Evolutionary conservation across 805 yeast genomes (phyloP).

Genomic region (Yamadazyma sp.): DNA sequence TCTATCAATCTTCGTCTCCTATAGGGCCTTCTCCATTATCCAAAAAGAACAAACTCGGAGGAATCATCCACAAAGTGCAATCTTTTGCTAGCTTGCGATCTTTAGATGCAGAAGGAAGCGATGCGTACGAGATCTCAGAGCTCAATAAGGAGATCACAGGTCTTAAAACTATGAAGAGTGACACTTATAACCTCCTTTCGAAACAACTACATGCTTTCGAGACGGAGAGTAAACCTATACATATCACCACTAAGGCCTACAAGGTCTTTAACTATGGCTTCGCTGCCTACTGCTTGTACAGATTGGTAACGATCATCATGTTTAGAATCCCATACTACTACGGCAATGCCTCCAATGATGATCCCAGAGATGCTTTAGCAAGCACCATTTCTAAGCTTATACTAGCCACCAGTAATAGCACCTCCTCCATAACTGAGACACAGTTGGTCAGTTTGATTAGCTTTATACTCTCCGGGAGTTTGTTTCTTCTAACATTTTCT

Average conservation of each 20-base stretch:
- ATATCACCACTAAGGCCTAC: constrained; percentile 9
- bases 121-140: constrained; percentile 27
- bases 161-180: constrained; percentile 16
- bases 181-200: constrained; percentile 6
- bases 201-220: constrained; percentile 3
- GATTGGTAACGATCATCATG: constrained; percentile 42
- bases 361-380: constrained; percentile 47
- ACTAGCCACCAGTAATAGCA: constrained; percentile 11
- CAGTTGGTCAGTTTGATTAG: constrained; percentile 47
- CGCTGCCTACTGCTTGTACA: constrained; percentile 50
- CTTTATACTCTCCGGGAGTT: constrained; percentile 54
- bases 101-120: constrained; percentile 14
- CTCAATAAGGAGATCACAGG: constrained; percentile 41
- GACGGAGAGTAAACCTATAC: constrained; percentile 1
- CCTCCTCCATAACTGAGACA: constrained; percentile 33
- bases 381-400: constrained; percentile 46
- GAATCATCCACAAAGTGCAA: constrained; percentile 39
- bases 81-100: constrained; percentile 39
- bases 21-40: constrained; percentile 6
- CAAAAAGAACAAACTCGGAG: constrained; percentile 23
- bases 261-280: constrained; percentile 28
- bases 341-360: constrained; percentile 13
- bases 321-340: constrained; percentile 38
- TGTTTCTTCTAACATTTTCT: constrained; percentile 63
- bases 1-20: constrained; percentile 19